Conservation (phyloP, 148 eudicot species). For the Chenopodium album region DNA sequence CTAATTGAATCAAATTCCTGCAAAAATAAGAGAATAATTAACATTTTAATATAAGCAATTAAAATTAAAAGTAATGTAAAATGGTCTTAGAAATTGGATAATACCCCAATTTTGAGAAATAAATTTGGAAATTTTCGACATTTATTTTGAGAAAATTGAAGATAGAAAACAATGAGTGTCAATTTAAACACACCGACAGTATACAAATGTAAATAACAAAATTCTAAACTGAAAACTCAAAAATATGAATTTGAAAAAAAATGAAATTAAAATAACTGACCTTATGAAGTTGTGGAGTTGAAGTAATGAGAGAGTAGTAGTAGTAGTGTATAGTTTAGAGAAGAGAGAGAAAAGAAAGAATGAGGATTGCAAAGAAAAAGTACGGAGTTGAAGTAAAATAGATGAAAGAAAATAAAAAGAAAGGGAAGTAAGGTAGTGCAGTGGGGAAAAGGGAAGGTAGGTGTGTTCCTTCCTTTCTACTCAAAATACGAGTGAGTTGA, state of each 20-base stretch:
- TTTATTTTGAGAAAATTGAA: no score
- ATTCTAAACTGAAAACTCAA: no score
- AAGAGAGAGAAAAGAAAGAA: neutral
- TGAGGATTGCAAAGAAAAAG: neutral
- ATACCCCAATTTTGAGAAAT: neutral
- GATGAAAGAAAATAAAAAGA: neutral
- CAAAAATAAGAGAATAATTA: neutral
- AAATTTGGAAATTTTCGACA: no score
- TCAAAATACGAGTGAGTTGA: neutral
- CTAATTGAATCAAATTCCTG: neutral
- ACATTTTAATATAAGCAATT: no score
- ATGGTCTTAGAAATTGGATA: neutral
- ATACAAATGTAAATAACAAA: neutral
- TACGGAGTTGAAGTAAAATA: neutral
- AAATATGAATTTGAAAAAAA: no score
- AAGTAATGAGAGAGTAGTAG: neutral
- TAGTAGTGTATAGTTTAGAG: neutral
- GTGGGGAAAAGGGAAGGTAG: constrained; percentile 31
- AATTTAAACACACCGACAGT: neutral
- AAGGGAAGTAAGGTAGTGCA: constrained; percentile 17
- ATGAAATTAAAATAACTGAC: no score
- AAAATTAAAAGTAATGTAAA: neutral
- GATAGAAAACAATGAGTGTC: neutral
- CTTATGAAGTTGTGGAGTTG: neutral
- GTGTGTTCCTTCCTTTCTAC: constrained; percentile 10